Evolutionary conservation across 208 protist species (phyloP), one percentile per base, ranked within the genome.

Genomic region (Crithidia bombi): DNA sequence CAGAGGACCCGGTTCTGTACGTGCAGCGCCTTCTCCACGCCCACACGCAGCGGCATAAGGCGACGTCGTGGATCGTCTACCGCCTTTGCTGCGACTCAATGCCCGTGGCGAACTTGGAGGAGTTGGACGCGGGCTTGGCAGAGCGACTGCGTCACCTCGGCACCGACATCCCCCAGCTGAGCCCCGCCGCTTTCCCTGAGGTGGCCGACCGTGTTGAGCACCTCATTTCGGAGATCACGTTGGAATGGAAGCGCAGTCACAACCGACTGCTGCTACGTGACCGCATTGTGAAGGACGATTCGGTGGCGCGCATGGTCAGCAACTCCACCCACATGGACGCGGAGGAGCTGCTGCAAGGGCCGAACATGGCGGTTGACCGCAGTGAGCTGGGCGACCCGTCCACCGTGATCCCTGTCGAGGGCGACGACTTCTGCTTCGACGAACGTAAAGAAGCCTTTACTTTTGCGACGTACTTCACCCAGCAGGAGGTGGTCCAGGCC

Each of bases 401-500:
- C 33, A 86, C 86, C 14, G 87, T 94, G 33, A 92, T 95, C 62
- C 75, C 76, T 12, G 69, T 89, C 10, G 86, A 81, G 23, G 55
- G 72, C 26, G 72, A 63, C 49, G 69, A 77, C 57, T 93, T 92
- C 72, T 63, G 90, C 46, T 97, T 96, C 81, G 82, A 64, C 38
- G 89, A 89, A 51, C 78, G 82, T 19, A 88, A 96, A 57, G 71
- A 79, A 21, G 67, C 86, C 56, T 98, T 98, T 65, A 96, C 82
- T 54, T 98, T 98, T 57, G 89, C 89, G 6, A 97, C 95, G 5
- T 98, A 98, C 78, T 98, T 94, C 72, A 98, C 93, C 2, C 93
- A 98, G 78, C 90, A 87, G 3, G 89, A 98, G 76, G 93, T 98
- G 28, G 85, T 98, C 19, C 87, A 85, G 35, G 93, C 95, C 5